Conservation (phyloP, 495 filamentous ascomycete genomes). For the Aspergillus kassunensis region DNA sequence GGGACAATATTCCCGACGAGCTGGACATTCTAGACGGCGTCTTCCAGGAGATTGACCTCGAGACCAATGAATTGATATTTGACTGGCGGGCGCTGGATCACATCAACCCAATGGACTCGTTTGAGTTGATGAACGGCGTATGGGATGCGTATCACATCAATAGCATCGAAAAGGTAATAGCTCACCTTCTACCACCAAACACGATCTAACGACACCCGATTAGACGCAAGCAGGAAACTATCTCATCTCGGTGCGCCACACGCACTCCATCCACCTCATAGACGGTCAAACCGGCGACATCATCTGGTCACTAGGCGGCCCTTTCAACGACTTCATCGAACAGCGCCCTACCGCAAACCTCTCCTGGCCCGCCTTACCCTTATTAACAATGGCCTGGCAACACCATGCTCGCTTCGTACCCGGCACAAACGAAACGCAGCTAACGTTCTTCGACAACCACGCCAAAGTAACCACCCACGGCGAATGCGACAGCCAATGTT, state of each 20-base stretch:
- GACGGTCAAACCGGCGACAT: constrained; percentile 31
- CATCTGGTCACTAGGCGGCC: constrained; percentile 43
- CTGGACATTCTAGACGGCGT: no score
- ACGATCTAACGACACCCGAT: no score
- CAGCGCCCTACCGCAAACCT: constrained; percentile 25
- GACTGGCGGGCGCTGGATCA: constrained; percentile 42
- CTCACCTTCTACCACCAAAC: constrained; percentile 47
- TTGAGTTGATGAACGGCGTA: no score
- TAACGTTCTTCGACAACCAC: constrained; percentile 43
- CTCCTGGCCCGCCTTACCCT: constrained; percentile 11
- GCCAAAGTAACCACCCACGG: no score
- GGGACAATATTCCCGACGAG: no score
- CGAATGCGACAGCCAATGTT: no score
- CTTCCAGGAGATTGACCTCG: constrained; percentile 48
- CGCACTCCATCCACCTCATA: constrained; percentile 33
- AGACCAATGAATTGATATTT: constrained; percentile 38
- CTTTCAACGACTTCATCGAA: constrained; percentile 38
- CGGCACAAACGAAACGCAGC: constrained; percentile 20
- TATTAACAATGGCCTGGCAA: constrained; percentile 44
- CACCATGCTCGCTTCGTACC: constrained; percentile 36
- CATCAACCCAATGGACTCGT: constrained; percentile 27
- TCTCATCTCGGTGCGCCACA: constrained; percentile 42
- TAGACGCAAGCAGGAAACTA: constrained; percentile 43
- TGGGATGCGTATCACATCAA: no score
- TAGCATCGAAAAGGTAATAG: no score